A percentile compares a stretch with the other conserved stretches of the same genome.
Evolutionary conservation across 2,329 filamentous ascomycete genomes (phyloP).

Genomic region (Macrophomina phaseolina): DNA sequence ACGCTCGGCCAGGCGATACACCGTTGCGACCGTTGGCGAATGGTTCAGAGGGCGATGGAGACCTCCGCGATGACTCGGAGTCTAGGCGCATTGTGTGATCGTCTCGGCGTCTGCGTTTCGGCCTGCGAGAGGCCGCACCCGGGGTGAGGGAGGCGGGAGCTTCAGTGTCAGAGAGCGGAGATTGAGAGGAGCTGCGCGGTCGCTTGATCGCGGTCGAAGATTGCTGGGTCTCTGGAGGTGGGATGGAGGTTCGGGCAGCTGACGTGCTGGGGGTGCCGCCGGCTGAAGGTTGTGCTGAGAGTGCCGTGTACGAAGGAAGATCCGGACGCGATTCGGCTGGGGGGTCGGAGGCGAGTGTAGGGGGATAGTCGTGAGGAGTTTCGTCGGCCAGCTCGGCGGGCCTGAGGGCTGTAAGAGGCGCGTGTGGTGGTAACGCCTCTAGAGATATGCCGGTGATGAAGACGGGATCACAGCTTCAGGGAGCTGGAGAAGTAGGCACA

Average conservation of each 20-base stretch:
- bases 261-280: constrained; percentile 31
- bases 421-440: constrained; percentile 22
- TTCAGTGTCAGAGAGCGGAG: constrained; percentile 33
- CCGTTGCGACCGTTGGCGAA: constrained; percentile 49
- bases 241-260: constrained; percentile 31
- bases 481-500: not conserved
- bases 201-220: constrained; percentile 36
- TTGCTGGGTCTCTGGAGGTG: constrained; percentile 29
- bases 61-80: constrained; percentile 45
- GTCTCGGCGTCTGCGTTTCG: constrained; percentile 51
- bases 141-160: constrained; percentile 30
- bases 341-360: constrained; percentile 72
- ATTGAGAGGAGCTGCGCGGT: constrained; percentile 40
- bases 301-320: constrained; percentile 50
- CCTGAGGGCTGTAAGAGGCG: constrained; percentile 40
- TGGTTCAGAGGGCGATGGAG: constrained; percentile 43
- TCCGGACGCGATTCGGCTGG: constrained; percentile 64
- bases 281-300: constrained; percentile 41
- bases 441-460: not conserved
- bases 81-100: constrained; percentile 52
- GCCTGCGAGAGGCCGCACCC: constrained; percentile 43
- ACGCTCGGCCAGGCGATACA: constrained; percentile 37
- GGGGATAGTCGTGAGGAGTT: constrained; percentile 59
- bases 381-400: constrained; percentile 75
- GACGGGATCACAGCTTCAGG: not conserved